Evolutionary conservation across 345 rosid genomes (phyloP), one percentile per base, ranked within the genome.

Genomic region (Populus pruinosa): DNA sequence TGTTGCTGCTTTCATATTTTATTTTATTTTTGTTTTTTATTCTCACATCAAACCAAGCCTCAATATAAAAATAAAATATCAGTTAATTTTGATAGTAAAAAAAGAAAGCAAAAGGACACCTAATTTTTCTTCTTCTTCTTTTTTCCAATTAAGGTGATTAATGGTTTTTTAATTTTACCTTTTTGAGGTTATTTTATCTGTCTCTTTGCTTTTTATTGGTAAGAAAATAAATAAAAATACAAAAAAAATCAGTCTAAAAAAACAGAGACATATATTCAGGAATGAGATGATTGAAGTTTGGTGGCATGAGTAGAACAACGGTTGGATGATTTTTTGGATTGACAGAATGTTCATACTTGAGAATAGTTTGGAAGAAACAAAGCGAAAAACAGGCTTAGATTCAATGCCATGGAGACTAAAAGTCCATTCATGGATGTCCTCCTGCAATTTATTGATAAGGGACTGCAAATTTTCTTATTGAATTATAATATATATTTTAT

Each of bases 1-100:
- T 18, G 80, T 71, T 20, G 39, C 80, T 64, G 55, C 76, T 63
- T 17, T 62, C 75, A 77, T 77, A 2, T 36, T 17, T 6, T 27
- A 27, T 59, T 73, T 25, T 23, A 18, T 53, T 18, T 2, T 33
- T 4, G 36, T 33, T 33, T 33, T 33, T 33, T 4, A 33, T 18
- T 14, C 55, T 49, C 59, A 18, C 59, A 53, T 8, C 59, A 53
- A 53, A 53, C 59, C 0, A 53, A 53, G 23, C 59, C 59, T 20
- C 59, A 18, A 53, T 18, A 21, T 53, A 18, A 53, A 53, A 18
- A 53, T 53, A 53, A 53, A 53, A 53, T 53, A 53, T 53, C 59
- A 20, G 59, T 53, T 53, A 53, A 20, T 53, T 18, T 20, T 53
- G 23, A 53, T 53, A 6, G 7, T 53, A 0, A 21, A 53, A 20